Evolutionary conservation across 176 grass and related monocot species (phyloP), one percentile per base, ranked within the genome.

Genomic region (Chrysopogon serrulatus): DNA sequence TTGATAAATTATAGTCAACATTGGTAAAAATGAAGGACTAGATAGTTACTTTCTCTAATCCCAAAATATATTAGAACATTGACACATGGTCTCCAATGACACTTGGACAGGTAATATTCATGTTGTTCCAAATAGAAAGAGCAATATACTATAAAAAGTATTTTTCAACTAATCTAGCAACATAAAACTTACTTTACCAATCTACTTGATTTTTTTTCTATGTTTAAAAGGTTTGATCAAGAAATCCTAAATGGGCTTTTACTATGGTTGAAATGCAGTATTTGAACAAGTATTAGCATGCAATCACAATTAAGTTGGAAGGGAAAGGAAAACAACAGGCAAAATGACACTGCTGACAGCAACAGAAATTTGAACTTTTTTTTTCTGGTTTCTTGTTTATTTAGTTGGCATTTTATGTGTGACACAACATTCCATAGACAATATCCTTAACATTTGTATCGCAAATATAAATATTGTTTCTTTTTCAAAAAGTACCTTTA

Each of bases 401-500:
- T 63, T 16, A 26, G 14, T 48, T 79, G 61, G 47, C 3, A 16
- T 49, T 66, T 45, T 49, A 19, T 36, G 65, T 33, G 44, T 21
- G 44, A 70, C 10, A 40, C 66, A 71, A 43, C 13, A 74, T 21
- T 34, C 44, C 28, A 74, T 53, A 74, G 8, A 34, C 4, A 11
- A 73, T 44, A 26, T 26, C 10, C 66, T 68, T 39, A 11, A 49
- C 47, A 19, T 4, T 71, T 31, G 8, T 28, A 6, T 28, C 42
- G 21, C 32, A 85, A 10, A 81, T n/a, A 45, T n/a, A 36, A 32
- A 65, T 43, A 24, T 44, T 51, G 43, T 19, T 57, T 78, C n/a
- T 57, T 74, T n/a, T 79, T 71, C 26, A 81, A 39, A 14, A 76
- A 40, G 21, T 90, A 96, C 96, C 91, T 99, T 99, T 76, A 99